Evolutionary conservation across 768 basidiomycete species (phyloP), one percentile per base, ranked within the genome.

Genomic region (Sarcomyxa edulis): DNA sequence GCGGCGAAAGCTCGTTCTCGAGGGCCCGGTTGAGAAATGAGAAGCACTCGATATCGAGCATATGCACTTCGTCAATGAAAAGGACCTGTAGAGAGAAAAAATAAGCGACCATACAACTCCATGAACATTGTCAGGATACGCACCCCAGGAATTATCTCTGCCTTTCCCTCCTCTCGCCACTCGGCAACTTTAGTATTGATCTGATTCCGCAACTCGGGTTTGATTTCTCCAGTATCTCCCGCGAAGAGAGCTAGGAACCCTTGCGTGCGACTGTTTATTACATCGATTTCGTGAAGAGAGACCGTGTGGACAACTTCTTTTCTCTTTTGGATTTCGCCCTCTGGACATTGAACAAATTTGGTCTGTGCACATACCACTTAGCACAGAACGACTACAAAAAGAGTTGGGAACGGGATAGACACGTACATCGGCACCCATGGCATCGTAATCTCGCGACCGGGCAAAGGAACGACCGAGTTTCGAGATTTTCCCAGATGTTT

Each of bases 11-110:
- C 45, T 95, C 94, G 44, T 83, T 82, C 58, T 99, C 95, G 33
- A 99, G 71, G 2, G 95, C 95, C 23, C 95, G 81, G 59, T 99
- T 99, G 43, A 99, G 71, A 74, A 94, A 99, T 6, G 94, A 96
- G 71, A 98, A 98, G 56, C 95, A 97, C 59, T 98, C 95, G 46
- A 99, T 97, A 60, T 99, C 95, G 48, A 99, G 81, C 95, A 99
- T 99, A 71, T 98, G 95, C 9, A 97, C 95, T 65, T 97, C 95
- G 62, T 98, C 95, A 50, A 97, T 96, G 69, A 97, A 97, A 9
- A 96, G 70, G n/a, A 96, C 90, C 90, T 94, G 21, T 29, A 48
- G 7, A 34, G 31, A 26, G 28, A 37, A 30, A 32, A n/a, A 39
- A 41, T 19, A 11, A 33, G 9, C 32, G 8, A 16, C 18, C 32